These are phyloP conservation scores for Ambrosia hybrid DNA, from an alignment of 140 eudicot genomes.

Conservation along the genomic window DNA sequence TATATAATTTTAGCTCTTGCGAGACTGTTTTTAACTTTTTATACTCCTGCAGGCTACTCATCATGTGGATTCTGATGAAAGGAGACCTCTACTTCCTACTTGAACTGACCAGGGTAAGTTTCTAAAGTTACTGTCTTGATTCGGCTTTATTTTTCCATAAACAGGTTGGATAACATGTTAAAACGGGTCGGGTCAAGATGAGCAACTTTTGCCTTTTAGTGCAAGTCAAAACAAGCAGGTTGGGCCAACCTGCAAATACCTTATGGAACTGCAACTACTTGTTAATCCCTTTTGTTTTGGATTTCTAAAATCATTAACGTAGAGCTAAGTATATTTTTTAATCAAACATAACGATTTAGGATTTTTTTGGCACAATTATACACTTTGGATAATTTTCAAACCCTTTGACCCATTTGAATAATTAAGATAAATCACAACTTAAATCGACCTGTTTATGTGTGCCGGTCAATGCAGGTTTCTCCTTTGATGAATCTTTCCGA, in stretches of 20 bases:
- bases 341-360: neutral
- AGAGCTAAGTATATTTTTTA: too few species aligned
- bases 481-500: constrained; percentile 20
- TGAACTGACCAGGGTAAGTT: constrained; percentile 44
- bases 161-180: neutral
- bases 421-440: too few species aligned
- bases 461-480: too few species aligned
- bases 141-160: neutral
- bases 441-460: too few species aligned
- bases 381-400: too few species aligned
- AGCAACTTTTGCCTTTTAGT: neutral
- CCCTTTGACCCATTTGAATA: too few species aligned
- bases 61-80: constrained; percentile 80
- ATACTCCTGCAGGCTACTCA: constrained; percentile 71
- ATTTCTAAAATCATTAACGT: neutral
- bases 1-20: neutral
- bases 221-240: constrained; percentile 2
- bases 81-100: constrained; percentile 90
- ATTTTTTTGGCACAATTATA: too few species aligned
- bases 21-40: constrained; percentile 7
- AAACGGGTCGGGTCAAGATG: neutral
- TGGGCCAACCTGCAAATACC: neutral
- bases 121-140: constrained; percentile 12
- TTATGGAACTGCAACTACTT: neutral
- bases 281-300: neutral